These are phyloP conservation scores for Candida pseudoviswanathii DNA, from an alignment of 1,139 yeast genomes.

Conservation along the genomic window DNA sequence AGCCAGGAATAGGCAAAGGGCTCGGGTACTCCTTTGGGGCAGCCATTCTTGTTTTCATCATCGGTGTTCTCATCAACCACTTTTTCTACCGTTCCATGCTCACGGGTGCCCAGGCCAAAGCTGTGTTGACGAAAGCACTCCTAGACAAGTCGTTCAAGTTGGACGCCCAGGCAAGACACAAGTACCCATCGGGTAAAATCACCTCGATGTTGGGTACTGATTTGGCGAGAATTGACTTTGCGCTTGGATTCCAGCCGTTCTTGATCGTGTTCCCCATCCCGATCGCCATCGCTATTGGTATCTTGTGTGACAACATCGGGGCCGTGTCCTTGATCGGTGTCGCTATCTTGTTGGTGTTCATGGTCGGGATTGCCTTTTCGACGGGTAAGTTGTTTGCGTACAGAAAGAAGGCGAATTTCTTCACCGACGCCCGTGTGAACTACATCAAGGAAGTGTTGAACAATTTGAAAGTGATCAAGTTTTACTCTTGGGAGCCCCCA, in stretches of 20 bases:
- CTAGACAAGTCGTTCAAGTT: constrained; percentile 66
- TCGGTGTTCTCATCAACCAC: constrained; percentile 29
- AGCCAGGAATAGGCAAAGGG: constrained; percentile 28
- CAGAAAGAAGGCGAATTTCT: constrained; percentile 29
- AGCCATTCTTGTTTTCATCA: constrained; percentile 22
- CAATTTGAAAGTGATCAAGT: constrained; percentile 39
- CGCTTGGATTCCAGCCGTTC: constrained; percentile 35
- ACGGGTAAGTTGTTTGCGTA: constrained; percentile 29
- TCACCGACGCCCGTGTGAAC: constrained; percentile 36
- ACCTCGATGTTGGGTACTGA: constrained; percentile 54
- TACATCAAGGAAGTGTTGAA: constrained; percentile 38
- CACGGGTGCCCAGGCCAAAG: constrained; percentile 68
- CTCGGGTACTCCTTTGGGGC: constrained; percentile 32
- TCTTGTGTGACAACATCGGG: constrained; percentile 37
- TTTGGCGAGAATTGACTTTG: constrained; percentile 38
- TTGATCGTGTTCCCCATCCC: constrained; percentile 32
- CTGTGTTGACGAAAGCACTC: constrained; percentile 66
- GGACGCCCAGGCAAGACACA: constrained; percentile 58
- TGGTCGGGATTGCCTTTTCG: constrained; percentile 23
- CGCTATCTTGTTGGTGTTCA: constrained; percentile 30
- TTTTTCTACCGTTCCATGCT: constrained; percentile 32
- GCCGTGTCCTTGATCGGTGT: constrained; percentile 38
- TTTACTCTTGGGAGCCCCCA: constrained; percentile 69
- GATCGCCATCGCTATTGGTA: constrained; percentile 32
- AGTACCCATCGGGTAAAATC: constrained; percentile 65